Evolutionary conservation across 2,329 filamentous ascomycete genomes (phyloP).

Genomic region (Monilinia fructigena): DNA sequence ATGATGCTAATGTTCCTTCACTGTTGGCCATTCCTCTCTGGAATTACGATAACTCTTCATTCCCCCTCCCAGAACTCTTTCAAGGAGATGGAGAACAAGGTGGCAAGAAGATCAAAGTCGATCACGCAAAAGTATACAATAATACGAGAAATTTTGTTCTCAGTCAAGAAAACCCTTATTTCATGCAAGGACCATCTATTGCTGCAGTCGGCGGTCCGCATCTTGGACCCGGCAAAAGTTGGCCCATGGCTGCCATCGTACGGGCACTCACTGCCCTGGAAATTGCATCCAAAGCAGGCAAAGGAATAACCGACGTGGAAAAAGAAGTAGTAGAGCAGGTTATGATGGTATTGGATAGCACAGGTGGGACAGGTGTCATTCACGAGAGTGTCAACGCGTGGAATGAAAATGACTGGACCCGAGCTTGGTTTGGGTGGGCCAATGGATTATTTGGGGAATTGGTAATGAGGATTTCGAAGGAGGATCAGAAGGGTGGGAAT

Average conservation of each 20-base stretch:
- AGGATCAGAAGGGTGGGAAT: conserved; percentile 15
- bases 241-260: conserved; percentile 57
- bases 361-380: conserved; percentile 44
- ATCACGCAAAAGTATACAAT: conserved; percentile 64
- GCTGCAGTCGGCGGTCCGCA: conserved; percentile 67
- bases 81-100: conserved; percentile 23
- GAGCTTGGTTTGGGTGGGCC: conserved; percentile 73
- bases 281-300: conserved; percentile 17
- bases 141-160: conserved; percentile 80
- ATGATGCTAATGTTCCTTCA: conserved; percentile 70
- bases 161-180: conserved; percentile 78
- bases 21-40: conserved; percentile 64
- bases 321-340: conserved; percentile 38
- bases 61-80: conserved; percentile 29
- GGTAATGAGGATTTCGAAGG: conserved; percentile 13
- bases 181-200: conserved; percentile 51
- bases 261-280: conserved; percentile 49
- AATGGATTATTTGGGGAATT: conserved; percentile 46
- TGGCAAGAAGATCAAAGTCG: conserved; percentile 21
- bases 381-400: conserved; percentile 50
- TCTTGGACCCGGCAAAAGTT: conserved; percentile 58
- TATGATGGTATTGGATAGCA: conserved; percentile 32
- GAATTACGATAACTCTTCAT: conserved; percentile 47
- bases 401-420: conserved; percentile 43
- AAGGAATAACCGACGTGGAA: conserved; percentile 23